Percentiles rank a stretch among this genome's conserved stretches.
These are phyloP conservation scores for Leucaena leucocephala DNA, from an alignment of 306 rosid species.

Conservation along the genomic window DNA sequence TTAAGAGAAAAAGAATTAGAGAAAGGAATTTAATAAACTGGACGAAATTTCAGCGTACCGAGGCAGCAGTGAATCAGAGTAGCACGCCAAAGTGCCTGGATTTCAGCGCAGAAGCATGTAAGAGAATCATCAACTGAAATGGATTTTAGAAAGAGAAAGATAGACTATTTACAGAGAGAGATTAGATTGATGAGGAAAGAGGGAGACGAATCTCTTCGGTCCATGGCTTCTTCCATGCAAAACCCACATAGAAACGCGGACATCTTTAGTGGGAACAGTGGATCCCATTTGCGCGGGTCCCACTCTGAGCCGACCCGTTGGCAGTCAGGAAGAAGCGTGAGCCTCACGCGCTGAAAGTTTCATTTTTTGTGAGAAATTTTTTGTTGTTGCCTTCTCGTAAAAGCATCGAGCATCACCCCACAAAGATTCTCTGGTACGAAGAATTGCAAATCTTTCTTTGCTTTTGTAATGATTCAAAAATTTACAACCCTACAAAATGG, in stretches of 20 bases:
- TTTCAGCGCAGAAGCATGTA: conserved; percentile 38
- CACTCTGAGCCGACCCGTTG: neutral
- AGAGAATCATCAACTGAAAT: conserved; percentile 34
- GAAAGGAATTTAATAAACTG: conserved; percentile 20
- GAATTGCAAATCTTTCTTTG: neutral
- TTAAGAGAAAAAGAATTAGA: neutral
- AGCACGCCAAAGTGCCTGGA: conserved; percentile 28
- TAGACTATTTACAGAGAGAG: neutral
- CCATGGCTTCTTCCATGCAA: conserved; percentile 43
- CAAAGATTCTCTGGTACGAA: too few relatives aligned
- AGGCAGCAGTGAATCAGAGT: conserved; percentile 40
- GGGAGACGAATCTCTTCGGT: conserved; percentile 42
- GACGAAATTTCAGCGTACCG: conserved; percentile 36
- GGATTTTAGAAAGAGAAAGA: neutral
- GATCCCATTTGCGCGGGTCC: conserved; percentile 37
- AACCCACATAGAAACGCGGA: conserved; percentile 33
- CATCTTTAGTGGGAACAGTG: conserved; percentile 3
- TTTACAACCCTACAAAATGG: neutral
- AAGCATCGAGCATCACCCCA: neutral
- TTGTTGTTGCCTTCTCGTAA: neutral
- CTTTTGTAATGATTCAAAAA: neutral
- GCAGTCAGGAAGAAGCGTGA: neutral
- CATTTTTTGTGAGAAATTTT: neutral
- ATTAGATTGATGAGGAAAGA: neutral
- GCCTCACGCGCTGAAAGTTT: neutral